phyloP scores from a whole-genome alignment of 2,329 filamentous ascomycete species.

The Botryotinia convoluta region DNA sequence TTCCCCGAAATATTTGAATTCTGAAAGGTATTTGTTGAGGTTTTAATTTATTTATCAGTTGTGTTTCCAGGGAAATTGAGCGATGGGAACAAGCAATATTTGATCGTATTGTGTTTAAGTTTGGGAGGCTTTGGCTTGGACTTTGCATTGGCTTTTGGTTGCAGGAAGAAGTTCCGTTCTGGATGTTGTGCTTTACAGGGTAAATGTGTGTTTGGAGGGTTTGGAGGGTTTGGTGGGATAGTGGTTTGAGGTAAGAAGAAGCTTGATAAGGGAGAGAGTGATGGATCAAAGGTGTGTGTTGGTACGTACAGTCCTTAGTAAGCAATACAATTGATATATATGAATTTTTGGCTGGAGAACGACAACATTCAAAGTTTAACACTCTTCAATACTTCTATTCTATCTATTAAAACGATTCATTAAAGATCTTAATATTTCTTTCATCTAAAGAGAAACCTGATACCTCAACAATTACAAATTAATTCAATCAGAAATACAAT shows the following conservation, averaged over 20 bases:
- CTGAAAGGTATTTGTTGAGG: neutral
- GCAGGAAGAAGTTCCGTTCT: neutral
- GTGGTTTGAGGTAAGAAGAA: neutral
- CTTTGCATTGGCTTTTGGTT: neutral
- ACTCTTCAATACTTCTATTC: neutral
- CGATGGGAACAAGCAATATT: conserved; percentile 1
- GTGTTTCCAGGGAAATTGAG: neutral
- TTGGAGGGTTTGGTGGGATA: neutral
- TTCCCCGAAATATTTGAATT: neutral
- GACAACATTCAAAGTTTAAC: neutral
- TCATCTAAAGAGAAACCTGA: neutral
- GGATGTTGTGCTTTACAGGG: neutral
- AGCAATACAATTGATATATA: neutral
- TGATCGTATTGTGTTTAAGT: neutral
- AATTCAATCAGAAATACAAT: neutral
- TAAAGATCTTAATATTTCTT: neutral
- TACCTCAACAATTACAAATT: neutral
- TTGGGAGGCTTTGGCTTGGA: neutral
- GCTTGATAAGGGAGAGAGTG: neutral
- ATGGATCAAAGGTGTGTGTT: neutral
- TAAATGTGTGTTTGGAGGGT: neutral
- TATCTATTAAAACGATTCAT: neutral
- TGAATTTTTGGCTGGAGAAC: neutral
- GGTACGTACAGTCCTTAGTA: neutral
- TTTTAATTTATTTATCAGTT: neutral